Evolutionary conservation across 2,329 filamentous ascomycete species (phyloP).

Genomic region (Exophiala sp.): DNA sequence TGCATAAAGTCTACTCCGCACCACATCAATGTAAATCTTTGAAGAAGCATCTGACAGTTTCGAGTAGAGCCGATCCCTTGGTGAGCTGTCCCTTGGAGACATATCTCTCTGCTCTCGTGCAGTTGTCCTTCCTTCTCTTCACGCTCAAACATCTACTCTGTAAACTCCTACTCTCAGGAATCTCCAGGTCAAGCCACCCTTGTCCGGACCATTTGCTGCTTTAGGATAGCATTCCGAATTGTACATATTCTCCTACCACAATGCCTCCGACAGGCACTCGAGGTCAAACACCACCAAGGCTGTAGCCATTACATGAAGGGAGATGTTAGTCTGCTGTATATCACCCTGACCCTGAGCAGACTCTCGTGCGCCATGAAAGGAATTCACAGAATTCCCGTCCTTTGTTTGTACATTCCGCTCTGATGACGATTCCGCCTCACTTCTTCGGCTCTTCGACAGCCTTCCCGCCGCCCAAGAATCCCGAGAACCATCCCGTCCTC

Average conservation of each 20-base stretch:
- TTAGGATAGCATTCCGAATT: not conserved
- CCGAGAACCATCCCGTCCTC: conserved; percentile 66
- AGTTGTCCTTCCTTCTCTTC: too few relatives aligned
- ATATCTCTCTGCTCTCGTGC: too few relatives aligned
- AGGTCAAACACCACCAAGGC: conserved; percentile 2
- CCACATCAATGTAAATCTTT: too few relatives aligned
- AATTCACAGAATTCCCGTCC: not conserved
- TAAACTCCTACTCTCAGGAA: too few relatives aligned
- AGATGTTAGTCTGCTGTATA: conserved; percentile 8
- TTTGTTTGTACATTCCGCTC: conserved; percentile 9
- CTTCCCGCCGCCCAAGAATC: conserved; percentile 47
- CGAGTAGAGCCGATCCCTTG: too few relatives aligned
- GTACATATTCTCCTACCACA: too few relatives aligned
- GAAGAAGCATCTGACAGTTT: too few relatives aligned
- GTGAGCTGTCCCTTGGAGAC: too few relatives aligned
- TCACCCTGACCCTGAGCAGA: not conserved
- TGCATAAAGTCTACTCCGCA: too few relatives aligned
- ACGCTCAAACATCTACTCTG: too few relatives aligned
- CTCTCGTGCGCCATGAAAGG: not conserved
- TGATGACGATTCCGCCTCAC: conserved; percentile 3
- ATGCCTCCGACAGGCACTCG: not conserved
- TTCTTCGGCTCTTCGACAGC: conserved; percentile 30
- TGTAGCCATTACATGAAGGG: conserved; percentile 7
- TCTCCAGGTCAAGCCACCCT: too few relatives aligned
- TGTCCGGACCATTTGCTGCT: not conserved